phyloP scores from a whole-genome alignment of 495 filamentous ascomycete genomes.

The Friedmanniomyces simplex region DNA sequence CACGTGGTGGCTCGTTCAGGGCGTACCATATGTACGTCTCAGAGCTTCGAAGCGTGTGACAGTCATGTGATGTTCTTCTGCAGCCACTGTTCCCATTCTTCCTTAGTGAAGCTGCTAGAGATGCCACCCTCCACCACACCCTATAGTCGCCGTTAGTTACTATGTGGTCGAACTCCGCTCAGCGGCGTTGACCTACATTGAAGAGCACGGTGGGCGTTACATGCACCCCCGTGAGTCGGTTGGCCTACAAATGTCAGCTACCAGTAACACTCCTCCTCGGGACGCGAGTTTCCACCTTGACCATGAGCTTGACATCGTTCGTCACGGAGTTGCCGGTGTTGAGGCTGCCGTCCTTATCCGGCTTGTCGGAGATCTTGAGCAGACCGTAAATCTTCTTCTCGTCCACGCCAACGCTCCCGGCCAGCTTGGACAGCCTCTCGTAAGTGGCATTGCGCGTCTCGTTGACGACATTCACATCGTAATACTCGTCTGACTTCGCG shows the following conservation, averaged over 20 bases:
- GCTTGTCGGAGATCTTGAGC: conserved; percentile 53
- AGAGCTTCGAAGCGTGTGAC: neutral
- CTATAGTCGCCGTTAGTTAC: conserved; percentile 23
- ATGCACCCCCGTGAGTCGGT: conserved; percentile 68
- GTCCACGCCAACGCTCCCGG: conserved; percentile 53
- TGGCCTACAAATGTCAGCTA: conserved; percentile 24
- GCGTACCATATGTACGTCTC: neutral
- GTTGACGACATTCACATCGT: conserved; percentile 70
- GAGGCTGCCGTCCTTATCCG: conserved; percentile 48
- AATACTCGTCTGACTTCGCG: conserved; percentile 57
- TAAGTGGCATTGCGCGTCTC: conserved; percentile 84
- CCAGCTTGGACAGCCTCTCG: conserved; percentile 59
- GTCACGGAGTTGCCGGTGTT: conserved; percentile 75
- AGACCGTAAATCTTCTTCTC: conserved; percentile 53
- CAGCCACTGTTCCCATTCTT: conserved; percentile 82
- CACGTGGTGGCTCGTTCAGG: neutral
- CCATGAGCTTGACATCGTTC: conserved; percentile 70
- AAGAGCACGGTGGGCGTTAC: conserved; percentile 84
- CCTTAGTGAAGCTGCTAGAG: conserved; percentile 61
- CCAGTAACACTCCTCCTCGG: too few relatives aligned
- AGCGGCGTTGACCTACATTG: conserved; percentile 40
- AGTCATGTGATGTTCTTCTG: conserved; percentile 58
- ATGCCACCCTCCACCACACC: conserved; percentile 71
- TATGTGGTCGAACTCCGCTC: neutral
- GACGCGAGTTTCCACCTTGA: conserved; percentile 42